Percentiles rank a stretch among this genome's conserved stretches.
Evolutionary conservation across 2,329 filamentous ascomycete genomes (phyloP).

Genomic region (Apiospora malaysiana): DNA sequence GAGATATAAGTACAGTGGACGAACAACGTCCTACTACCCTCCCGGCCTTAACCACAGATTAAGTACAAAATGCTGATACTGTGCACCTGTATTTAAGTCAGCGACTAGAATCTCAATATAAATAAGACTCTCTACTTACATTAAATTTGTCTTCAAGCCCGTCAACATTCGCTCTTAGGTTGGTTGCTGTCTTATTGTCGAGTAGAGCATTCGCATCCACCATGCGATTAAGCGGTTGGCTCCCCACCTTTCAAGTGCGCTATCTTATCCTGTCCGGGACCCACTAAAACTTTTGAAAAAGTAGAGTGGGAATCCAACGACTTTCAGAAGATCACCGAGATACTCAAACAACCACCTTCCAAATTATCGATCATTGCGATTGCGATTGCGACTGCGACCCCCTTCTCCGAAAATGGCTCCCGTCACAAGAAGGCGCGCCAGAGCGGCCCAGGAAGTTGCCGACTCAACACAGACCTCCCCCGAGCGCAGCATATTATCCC

Average conservation of each 20-base stretch:
- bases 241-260: neutral
- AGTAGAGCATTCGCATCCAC: neutral
- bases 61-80: neutral
- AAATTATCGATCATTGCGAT: neutral
- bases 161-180: neutral
- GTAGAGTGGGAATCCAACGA: neutral
- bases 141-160: neutral
- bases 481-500: conserved; percentile 11
- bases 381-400: neutral
- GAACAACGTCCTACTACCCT: neutral
- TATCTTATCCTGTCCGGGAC: conserved; percentile 16
- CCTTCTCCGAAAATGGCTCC: conserved; percentile 33
- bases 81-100: neutral
- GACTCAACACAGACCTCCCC: conserved; percentile 20
- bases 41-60: neutral
- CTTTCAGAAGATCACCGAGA: neutral
- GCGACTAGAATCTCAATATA: neutral
- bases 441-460: conserved; percentile 21
- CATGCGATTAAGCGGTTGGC: conserved; percentile 9
- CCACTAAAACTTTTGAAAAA: conserved; percentile 22
- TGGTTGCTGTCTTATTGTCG: neutral
- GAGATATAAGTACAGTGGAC: neutral
- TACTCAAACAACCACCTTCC: conserved; percentile 17
- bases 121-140: neutral
- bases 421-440: conserved; percentile 34